Evolutionary conservation across 2,329 filamentous ascomycete genomes (phyloP).

Genomic region (Verticillium tricorpus): DNA sequence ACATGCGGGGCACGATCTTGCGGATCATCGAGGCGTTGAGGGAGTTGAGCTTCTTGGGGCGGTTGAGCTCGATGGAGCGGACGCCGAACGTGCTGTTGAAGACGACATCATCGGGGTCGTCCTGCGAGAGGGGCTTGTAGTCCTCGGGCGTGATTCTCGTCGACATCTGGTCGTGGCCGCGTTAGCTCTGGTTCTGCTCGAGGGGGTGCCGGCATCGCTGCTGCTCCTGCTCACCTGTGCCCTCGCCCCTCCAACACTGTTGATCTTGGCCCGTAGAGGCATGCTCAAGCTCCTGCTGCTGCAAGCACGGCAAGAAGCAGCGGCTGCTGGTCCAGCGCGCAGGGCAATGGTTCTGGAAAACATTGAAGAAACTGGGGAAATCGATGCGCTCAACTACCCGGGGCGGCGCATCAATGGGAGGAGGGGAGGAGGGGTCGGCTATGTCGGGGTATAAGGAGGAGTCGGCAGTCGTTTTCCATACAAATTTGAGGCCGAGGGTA

Average conservation of each 20-base stretch:
- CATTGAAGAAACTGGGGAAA: constrained; percentile 33
- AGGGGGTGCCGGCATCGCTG: background rate
- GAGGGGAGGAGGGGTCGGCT: background rate
- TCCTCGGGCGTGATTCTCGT: constrained; percentile 19
- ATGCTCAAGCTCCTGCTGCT: constrained; percentile 50
- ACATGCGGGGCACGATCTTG: constrained; percentile 84
- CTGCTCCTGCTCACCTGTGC: constrained; percentile 10
- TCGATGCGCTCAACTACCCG: constrained; percentile 27
- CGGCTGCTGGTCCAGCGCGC: constrained; percentile 43
- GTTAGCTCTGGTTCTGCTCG: background rate
- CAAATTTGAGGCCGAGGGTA: background rate
- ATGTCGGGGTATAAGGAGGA: background rate
- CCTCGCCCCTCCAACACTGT: constrained; percentile 30
- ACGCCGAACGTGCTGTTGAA: constrained; percentile 88
- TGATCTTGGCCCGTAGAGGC: constrained; percentile 76
- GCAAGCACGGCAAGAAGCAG: constrained; percentile 30
- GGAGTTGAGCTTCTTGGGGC: constrained; percentile 86
- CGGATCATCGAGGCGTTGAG: constrained; percentile 91
- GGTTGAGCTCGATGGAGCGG: constrained; percentile 89
- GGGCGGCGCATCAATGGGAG: constrained; percentile 26
- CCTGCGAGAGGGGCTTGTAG: constrained; percentile 56
- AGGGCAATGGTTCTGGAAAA: constrained; percentile 49
- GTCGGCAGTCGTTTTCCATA: constrained; percentile 1
- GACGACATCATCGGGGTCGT: constrained; percentile 85
- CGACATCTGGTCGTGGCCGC: constrained; percentile 26